These are phyloP conservation scores for Ensete ventricosum DNA, from an alignment of 176 grass and related monocot species.

Conservation along the genomic window DNA sequence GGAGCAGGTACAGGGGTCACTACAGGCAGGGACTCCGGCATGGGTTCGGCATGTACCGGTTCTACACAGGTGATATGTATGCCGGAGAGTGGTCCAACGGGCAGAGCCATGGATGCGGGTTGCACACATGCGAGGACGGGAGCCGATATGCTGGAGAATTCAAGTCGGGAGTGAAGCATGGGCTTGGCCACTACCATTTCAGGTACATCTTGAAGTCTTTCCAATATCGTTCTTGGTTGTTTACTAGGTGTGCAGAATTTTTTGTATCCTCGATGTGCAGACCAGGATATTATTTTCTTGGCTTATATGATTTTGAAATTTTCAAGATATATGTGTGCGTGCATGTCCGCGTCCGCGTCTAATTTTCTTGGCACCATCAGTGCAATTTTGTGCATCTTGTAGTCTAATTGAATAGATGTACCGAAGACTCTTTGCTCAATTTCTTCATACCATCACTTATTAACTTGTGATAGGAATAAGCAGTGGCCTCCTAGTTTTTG, in stretches of 20 bases:
- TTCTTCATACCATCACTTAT: no score
- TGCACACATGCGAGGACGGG: conserved; percentile 95
- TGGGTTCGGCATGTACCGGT: conserved; percentile 82
- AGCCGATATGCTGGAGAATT: conserved; percentile 93
- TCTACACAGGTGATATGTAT: conserved; percentile 91
- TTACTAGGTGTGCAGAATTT: background rate
- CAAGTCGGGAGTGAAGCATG: conserved; percentile 97
- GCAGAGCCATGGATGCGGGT: conserved; percentile 81
- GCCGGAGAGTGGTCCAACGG: conserved; percentile 96
- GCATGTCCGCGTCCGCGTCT: no score
- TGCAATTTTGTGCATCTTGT: no score
- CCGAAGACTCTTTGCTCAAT: no score
- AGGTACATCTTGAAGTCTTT: conserved; percentile 38
- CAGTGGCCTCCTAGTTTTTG: no score
- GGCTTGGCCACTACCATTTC: conserved; percentile 98
- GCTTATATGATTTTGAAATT: no score
- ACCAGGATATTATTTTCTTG: no score
- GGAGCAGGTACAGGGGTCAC: conserved; percentile 87
- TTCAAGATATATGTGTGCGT: no score
- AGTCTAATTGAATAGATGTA: no score
- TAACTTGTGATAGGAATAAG: no score
- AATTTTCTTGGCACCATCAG: no score
- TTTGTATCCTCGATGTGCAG: no score
- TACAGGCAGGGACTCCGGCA: conserved; percentile 83
- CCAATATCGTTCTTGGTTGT: background rate